Evolutionary conservation across 768 basidiomycete genomes (phyloP).

Genomic region (Gymnopilus junonius): DNA sequence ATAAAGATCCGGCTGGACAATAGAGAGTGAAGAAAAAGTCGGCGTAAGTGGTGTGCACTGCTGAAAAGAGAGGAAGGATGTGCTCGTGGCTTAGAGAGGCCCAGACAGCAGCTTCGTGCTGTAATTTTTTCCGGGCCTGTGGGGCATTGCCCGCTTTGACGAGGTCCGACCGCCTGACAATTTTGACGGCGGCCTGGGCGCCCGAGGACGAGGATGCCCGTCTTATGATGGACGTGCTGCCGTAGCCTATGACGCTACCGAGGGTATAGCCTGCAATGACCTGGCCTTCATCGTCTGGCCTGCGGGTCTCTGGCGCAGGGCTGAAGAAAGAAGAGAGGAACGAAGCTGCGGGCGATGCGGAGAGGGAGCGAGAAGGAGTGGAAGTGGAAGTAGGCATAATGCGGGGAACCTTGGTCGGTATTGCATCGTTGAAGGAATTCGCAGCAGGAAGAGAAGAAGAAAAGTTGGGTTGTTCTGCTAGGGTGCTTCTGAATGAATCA

Average conservation of each 20-base stretch:
- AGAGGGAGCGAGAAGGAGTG: constrained; percentile 19
- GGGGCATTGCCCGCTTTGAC: constrained; percentile 54
- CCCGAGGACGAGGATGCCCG: constrained; percentile 69
- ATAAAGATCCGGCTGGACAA: constrained; percentile 85
- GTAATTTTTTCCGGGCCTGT: constrained; percentile 56
- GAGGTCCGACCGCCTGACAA: constrained; percentile 66
- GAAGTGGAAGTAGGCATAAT: constrained; percentile 11
- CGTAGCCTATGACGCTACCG: constrained; percentile 76
- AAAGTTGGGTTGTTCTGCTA: not conserved
- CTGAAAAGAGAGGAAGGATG: constrained; percentile 81
- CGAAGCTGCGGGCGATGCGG: constrained; percentile 71
- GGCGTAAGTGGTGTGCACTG: constrained; percentile 59
- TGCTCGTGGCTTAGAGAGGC: constrained; percentile 80
- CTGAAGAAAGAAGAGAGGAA: constrained; percentile 72
- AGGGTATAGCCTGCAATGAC: constrained; percentile 73
- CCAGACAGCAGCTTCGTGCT: constrained; percentile 78
- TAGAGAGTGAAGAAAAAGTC: constrained; percentile 84
- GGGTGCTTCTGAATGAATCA: constrained; percentile 8
- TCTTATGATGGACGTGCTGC: constrained; percentile 82
- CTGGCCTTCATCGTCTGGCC: constrained; percentile 71
- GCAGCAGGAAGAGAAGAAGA: constrained; percentile 13
- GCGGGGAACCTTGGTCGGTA: constrained; percentile 34
- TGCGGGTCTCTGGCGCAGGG: constrained; percentile 32
- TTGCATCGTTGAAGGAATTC: constrained; percentile 1
- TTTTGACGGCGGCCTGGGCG: constrained; percentile 80